Conservation (phyloP, 2,329 filamentous ascomycete species). For the Cordyceps tenuipes region DNA sequence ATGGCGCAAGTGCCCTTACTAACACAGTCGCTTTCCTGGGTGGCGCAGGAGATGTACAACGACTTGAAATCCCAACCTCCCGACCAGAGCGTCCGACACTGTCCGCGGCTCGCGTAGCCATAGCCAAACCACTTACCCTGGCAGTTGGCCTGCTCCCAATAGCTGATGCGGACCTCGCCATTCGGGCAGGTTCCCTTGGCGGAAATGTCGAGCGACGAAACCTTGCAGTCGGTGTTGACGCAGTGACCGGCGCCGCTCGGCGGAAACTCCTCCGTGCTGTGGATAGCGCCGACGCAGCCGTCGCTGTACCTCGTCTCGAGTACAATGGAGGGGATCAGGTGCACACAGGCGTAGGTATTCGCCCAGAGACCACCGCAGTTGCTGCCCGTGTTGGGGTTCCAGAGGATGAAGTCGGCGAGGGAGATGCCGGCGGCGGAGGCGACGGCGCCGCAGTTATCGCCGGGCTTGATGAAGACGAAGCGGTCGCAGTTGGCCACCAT, state of each 20-base stretch:
- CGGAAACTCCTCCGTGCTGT: slow-evolving; percentile 1
- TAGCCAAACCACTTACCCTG: slow-evolving; percentile 2
- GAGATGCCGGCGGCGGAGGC: not conserved
- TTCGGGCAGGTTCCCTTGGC: not conserved
- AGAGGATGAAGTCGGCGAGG: slow-evolving; percentile 2
- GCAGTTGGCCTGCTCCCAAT: not conserved
- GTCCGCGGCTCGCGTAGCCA: slow-evolving; percentile 1
- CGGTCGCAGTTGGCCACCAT: slow-evolving; percentile 55
- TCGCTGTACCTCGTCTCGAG: not conserved
- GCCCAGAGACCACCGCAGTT: not conserved
- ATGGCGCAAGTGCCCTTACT: not conserved
- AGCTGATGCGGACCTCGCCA: slow-evolving; percentile 1
- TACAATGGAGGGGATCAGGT: not conserved
- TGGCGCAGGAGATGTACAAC: not conserved
- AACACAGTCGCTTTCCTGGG: not conserved
- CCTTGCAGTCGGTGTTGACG: slow-evolving; percentile 10
- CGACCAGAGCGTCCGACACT: not conserved
- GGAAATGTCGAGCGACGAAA: not conserved
- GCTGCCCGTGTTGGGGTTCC: slow-evolving; percentile 4
- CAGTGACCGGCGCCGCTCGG: not conserved
- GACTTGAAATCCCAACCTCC: slow-evolving; percentile 1
- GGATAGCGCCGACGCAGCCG: slow-evolving; percentile 6
- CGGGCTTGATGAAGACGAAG: slow-evolving; percentile 13
- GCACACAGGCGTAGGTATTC: not conserved
- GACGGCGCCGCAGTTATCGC: not conserved